Evolutionary conservation across 1,139 yeast genomes (phyloP), one percentile per base, ranked within the genome.

Genomic region (Saccharomycopsis hybrid): DNA sequence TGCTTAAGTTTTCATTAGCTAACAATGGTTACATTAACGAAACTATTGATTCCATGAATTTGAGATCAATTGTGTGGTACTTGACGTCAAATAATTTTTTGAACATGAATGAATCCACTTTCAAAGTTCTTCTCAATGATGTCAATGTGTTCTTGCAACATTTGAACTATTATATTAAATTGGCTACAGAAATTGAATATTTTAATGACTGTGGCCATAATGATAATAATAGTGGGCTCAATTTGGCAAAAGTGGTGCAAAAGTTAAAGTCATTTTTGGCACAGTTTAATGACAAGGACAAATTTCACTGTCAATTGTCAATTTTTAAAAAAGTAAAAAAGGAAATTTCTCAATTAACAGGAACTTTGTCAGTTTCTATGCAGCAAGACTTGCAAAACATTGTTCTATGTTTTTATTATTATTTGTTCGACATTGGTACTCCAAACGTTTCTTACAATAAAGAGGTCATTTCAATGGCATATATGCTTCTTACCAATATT

Each of bases 41-140:
- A 5, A 36, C 43, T 24, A 42, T 44, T 9, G 42, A 51, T 31
- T 38, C 37, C 38, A 46, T 52, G 50, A 49, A 33, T 31, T 27
- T 52, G 9, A 37, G 53, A 27, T 44, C 49, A 5, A 38, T 52
- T 8, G 39, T 44, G 3, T 52, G 55, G 55, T 50, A 52, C 32
- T 47, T 52, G 39, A 27, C 49, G 7, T 24, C 41, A 8, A 47
- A 41, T 31, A 38, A 46, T 25, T 31, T 24, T 5, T 24, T 47
- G 35, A 38, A 37, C 18, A 47, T 50, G 44, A 52, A 49, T 27
- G 32, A 32, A 28, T 38, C 38, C 7, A 52, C 55, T 8, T 52
- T 46, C 37, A 31, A 43, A 11, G 36, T 41, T 18, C 29, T 52
- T 13, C 44, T 40, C 32, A 37, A 44, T 3, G 55, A 52, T 30